Percentiles rank a stretch among this genome's conserved stretches.
Evolutionary conservation across 2,329 filamentous ascomycete genomes (phyloP).

Genomic region (Arthrinium puccinioides): DNA sequence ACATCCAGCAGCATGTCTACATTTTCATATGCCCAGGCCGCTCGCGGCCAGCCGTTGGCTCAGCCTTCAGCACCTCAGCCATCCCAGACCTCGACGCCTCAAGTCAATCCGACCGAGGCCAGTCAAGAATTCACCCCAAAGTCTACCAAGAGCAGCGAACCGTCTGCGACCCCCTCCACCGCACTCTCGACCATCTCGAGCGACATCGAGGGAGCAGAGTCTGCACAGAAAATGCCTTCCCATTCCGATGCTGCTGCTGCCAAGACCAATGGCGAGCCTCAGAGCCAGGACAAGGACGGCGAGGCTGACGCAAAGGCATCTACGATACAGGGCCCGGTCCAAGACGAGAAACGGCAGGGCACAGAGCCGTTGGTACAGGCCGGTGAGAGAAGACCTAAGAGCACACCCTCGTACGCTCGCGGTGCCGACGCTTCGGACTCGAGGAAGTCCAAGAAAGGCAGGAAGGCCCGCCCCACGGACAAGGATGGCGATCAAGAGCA

Average conservation of each 20-base stretch:
- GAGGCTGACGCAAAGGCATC: not conserved
- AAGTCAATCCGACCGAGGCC: slow-evolving; percentile 3
- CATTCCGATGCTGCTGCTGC: slow-evolving; percentile 12
- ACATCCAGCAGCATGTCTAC: slow-evolving; percentile 36
- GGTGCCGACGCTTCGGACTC: slow-evolving; percentile 61
- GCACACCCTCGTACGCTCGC: slow-evolving; percentile 47
- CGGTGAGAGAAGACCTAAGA: slow-evolving; percentile 42
- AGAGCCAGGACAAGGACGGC: not conserved
- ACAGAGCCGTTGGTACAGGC: slow-evolving; percentile 20
- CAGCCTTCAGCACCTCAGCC: slow-evolving; percentile 20
- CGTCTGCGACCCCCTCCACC: slow-evolving; percentile 23
- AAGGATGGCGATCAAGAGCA: slow-evolving; percentile 47
- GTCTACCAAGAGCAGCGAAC: slow-evolving; percentile 23
- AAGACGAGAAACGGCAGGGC: slow-evolving; percentile 11
- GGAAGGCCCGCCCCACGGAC: slow-evolving; percentile 48
- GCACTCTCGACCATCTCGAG: slow-evolving; percentile 29
- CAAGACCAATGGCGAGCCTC: too few relatives aligned
- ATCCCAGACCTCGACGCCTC: too few relatives aligned
- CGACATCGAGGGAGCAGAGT: slow-evolving; percentile 19
- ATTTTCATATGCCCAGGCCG: slow-evolving; percentile 95
- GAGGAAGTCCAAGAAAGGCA: slow-evolving; percentile 55
- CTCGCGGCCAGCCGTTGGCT: slow-evolving; percentile 62
- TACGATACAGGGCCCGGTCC: slow-evolving; percentile 10
- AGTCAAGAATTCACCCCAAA: slow-evolving; percentile 26
- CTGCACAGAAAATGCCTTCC: not conserved